Percentiles rank a stretch among this genome's conserved stretches.
Conservation (phyloP, 306 rosid genomes). For the Canavalia ensiformis region DNA sequence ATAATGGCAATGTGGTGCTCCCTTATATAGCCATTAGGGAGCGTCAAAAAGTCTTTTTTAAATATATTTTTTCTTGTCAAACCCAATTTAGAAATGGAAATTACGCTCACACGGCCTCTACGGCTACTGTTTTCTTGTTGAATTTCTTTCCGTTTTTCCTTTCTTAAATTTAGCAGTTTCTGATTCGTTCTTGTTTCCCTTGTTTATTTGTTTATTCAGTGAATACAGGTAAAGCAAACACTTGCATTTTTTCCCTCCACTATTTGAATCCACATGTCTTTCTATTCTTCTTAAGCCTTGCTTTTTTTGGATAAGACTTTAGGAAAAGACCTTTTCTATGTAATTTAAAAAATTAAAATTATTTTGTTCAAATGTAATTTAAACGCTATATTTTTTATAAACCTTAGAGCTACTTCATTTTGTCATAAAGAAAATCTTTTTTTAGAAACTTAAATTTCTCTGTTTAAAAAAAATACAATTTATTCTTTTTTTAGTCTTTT, state of each 20-base stretch:
- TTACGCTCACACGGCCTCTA: constrained; percentile 18
- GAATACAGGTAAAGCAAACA: constrained; percentile 7
- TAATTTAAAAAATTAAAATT: no score
- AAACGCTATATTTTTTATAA: no score
- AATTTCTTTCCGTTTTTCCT: background rate
- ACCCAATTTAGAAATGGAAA: constrained; percentile 5
- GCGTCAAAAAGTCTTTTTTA: background rate
- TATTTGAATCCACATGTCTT: no score
- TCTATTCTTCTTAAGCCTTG: no score
- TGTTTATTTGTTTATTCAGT: background rate
- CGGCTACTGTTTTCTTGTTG: background rate
- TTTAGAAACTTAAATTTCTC: no score
- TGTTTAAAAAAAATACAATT: no score
- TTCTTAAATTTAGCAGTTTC: background rate
- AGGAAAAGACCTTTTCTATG: no score
- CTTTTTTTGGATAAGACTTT: no score
- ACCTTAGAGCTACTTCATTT: no score
- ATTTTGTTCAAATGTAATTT: no score
- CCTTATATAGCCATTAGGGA: constrained; percentile 34
- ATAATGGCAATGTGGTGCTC: background rate
- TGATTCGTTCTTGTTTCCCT: background rate
- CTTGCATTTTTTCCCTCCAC: background rate
- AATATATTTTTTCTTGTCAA: background rate
- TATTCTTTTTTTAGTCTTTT: no score
- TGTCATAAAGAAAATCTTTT: no score